Evolutionary conservation across 306 rosid genomes (phyloP).

Genomic region (Dryas drummondii): DNA sequence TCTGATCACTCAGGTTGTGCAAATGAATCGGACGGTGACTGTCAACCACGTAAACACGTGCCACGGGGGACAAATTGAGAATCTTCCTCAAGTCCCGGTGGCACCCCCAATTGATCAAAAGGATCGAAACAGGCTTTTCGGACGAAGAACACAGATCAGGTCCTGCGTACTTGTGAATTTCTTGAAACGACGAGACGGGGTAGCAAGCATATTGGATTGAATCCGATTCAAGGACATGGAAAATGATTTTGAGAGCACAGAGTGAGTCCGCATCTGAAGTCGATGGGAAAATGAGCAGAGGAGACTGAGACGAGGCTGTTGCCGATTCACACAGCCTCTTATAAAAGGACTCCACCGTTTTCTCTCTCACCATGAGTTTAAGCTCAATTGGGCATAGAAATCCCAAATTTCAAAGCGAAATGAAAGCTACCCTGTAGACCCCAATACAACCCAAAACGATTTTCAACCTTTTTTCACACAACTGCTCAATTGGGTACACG

Average conservation of each 20-base stretch:
- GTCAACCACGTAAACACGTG: slow-evolving; percentile 73
- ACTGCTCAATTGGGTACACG: not conserved
- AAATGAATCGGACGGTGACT: slow-evolving; percentile 91
- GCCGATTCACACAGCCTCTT: slow-evolving; percentile 59
- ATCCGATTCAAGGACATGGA: slow-evolving; percentile 81
- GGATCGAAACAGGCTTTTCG: slow-evolving; percentile 43
- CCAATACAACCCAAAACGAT: not conserved
- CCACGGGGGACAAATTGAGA: slow-evolving; percentile 46
- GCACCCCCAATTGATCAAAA: slow-evolving; percentile 88
- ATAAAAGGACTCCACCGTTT: slow-evolving; percentile 66
- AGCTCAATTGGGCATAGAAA: slow-evolving; percentile 29
- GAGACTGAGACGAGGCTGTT: slow-evolving; percentile 46
- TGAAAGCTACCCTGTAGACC: not conserved
- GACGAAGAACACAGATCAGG: slow-evolving; percentile 40
- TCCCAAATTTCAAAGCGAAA: not conserved
- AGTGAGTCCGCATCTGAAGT: slow-evolving; percentile 91
- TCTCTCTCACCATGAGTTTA: slow-evolving; percentile 65
- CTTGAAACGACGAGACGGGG: slow-evolving; percentile 81
- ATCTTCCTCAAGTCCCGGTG: slow-evolving; percentile 58
- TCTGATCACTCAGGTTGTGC: slow-evolving; percentile 66
- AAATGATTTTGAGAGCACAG: slow-evolving; percentile 71
- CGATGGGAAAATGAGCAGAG: slow-evolving; percentile 80
- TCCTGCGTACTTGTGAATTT: slow-evolving; percentile 58
- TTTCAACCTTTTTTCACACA: not conserved
- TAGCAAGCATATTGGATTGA: slow-evolving; percentile 72